Evolutionary conservation across 2,329 filamentous ascomycete species (phyloP), one percentile per base, ranked within the genome.

Genomic region (Phaeoacremonium minimum): DNA sequence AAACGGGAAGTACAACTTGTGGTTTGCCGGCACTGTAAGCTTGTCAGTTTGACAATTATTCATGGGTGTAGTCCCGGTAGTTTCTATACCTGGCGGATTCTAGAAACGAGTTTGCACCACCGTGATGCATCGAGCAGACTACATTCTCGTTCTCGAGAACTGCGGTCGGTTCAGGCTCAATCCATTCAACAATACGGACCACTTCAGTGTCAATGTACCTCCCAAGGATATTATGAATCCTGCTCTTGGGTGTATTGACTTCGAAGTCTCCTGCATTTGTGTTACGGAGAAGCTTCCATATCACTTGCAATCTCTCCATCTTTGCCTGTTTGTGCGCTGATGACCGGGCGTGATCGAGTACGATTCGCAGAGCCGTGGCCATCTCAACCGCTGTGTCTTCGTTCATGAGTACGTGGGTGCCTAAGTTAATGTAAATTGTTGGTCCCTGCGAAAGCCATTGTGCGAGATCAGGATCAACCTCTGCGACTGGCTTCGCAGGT

Each of bases 361-460:
- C 51, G 0, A 48, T 42, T 7, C 51, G 52, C 4, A 74, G 26
- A 0, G 61, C 62, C 0, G 29, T 32, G 0, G 63, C 61, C 19
- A 74, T 57, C 19, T 67, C 60, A 7, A 51, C 32, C 0, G 63
- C 64, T 32, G 64, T 55, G 0, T 54, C 47, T 4, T 57, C 48
- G 1, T 52, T 46, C 4, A 58, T 47, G 0, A 45, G 46, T 32
- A 55, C 49, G 4, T 62, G 53, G 0, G 67, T 67, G 1, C 72
- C 72, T 2, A 75, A 49, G 40, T 69, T 73, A 20, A 75, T 56
- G n/a, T 71, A 58, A 0, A 76, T 49, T 0, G 68, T 73, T 3
- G 66, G 64, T 0, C 53, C 53, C 4, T 51, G 46, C 1, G 47
- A 42, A 4, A 75, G 52, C 72, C 71, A 75, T 2, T 30, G 30